Conservation (phyloP, 1,284 basidiomycete genomes). For the Apiotrichum porosum region DNA sequence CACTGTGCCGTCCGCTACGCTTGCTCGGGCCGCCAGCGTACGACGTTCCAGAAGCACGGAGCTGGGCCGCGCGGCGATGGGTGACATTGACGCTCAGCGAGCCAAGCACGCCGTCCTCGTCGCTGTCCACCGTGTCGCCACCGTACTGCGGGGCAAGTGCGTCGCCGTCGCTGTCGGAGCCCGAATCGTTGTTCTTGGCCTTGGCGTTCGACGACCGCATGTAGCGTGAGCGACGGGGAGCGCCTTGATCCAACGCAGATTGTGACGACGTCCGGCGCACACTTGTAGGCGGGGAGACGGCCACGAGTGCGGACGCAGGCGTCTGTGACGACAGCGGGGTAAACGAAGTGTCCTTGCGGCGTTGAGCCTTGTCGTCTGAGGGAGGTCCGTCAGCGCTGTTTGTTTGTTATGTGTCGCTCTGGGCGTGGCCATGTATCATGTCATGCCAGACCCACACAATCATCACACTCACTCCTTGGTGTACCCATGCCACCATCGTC, state of each 20-base stretch:
- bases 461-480: not conserved
- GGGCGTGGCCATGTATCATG: no score
- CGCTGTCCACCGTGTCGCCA: not conserved
- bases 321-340: not conserved
- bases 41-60: constrained; percentile 5
- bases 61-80: constrained; percentile 14
- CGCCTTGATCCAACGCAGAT: constrained; percentile 7
- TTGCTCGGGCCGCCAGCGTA: constrained; percentile 29
- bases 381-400: no score
- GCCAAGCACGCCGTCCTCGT: constrained; percentile 21
- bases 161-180: constrained; percentile 13
- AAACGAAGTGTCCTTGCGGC: not conserved
- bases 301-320: constrained; percentile 25
- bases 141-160: constrained; percentile 24
- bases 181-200: constrained; percentile 12
- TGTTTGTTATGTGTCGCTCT: no score
- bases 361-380: no score
- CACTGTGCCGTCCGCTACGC: constrained; percentile 44
- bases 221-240: constrained; percentile 27
- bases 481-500: constrained; percentile 1
- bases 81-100: constrained; percentile 25
- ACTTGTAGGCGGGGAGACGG: constrained; percentile 34
- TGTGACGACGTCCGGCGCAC: constrained; percentile 30
- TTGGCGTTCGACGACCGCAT: constrained; percentile 4
- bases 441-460: no score